phyloP scores from a whole-genome alignment of 73 alveolate genomes.

The Paramecium caudatum region DNA sequence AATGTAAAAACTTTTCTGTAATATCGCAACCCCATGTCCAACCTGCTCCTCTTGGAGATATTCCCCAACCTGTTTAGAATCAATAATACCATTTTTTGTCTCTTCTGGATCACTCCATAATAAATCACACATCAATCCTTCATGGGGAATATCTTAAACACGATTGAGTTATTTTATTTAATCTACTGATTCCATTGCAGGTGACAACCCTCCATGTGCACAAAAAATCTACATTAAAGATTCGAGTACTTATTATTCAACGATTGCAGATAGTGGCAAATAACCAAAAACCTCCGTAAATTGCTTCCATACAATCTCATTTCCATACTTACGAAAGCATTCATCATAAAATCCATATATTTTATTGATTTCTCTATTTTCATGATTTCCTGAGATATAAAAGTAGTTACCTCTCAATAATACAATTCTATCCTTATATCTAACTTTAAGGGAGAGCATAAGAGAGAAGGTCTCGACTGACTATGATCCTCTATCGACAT shows the following conservation, averaged over 20 bases:
- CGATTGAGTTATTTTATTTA: conserved; percentile 74
- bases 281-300: conserved; percentile 91
- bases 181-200: conserved; percentile 78
- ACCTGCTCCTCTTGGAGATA: conserved; percentile 89
- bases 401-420: conserved; percentile 78
- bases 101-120: conserved; percentile 98
- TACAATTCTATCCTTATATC: conserved; percentile 88
- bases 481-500: conserved; percentile 90
- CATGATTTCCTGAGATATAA: conserved; percentile 85
- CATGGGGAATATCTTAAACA: conserved; percentile 89
- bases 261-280: conserved; percentile 92
- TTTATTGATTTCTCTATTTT: conserved; percentile 86
- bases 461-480: conserved; percentile 91
- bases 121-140: conserved; percentile 95
- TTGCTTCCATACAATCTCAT: conserved; percentile 92
- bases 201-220: conserved; percentile 84
- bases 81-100: conserved; percentile 58
- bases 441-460: conserved; percentile 85
- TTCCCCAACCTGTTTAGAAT: conserved; percentile 75
- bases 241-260: conserved; percentile 80
- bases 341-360: conserved; percentile 97
- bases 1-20: conserved; percentile 77
- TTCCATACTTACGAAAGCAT: conserved; percentile 93
- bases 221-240: conserved; percentile 75
- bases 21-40: conserved; percentile 86